Conservation (phyloP, 2,329 filamentous ascomycete species). For the Trichophyton equinum region DNA sequence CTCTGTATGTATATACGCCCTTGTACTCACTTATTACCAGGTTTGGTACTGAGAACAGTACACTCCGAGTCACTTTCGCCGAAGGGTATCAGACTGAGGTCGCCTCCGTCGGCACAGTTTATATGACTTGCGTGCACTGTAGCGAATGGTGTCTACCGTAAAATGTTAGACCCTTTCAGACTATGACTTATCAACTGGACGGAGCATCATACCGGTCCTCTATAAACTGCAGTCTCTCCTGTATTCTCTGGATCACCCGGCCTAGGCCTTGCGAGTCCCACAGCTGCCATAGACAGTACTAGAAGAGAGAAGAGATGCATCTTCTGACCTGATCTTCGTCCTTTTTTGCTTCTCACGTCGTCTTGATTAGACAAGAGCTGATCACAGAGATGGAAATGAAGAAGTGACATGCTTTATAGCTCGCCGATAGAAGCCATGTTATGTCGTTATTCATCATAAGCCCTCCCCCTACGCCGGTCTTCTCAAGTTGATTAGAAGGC, state of each 20-base stretch:
- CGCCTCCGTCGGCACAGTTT: neutral
- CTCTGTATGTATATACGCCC: neutral
- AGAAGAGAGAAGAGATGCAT: neutral
- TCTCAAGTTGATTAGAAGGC: neutral
- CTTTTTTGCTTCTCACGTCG: neutral
- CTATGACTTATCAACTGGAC: too few species aligned
- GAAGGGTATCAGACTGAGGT: neutral
- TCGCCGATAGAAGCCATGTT: too few species aligned
- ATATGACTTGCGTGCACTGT: neutral
- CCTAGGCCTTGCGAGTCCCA: neutral
- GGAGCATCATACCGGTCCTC: neutral
- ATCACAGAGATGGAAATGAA: neutral
- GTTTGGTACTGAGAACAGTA: neutral
- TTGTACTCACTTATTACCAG: neutral
- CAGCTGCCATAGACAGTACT: neutral
- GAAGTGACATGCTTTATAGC: neutral
- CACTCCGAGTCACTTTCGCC: neutral
- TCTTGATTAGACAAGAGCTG: neutral
- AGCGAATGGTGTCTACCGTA: neutral
- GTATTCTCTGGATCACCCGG: neutral
- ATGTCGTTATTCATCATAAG: neutral
- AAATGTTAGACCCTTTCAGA: neutral
- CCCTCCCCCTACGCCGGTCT: neutral
- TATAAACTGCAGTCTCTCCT: neutral
- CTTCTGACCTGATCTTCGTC: neutral